Conservation (phyloP, 2,329 filamentous ascomycete genomes). For the Ascochyta fabae region DNA sequence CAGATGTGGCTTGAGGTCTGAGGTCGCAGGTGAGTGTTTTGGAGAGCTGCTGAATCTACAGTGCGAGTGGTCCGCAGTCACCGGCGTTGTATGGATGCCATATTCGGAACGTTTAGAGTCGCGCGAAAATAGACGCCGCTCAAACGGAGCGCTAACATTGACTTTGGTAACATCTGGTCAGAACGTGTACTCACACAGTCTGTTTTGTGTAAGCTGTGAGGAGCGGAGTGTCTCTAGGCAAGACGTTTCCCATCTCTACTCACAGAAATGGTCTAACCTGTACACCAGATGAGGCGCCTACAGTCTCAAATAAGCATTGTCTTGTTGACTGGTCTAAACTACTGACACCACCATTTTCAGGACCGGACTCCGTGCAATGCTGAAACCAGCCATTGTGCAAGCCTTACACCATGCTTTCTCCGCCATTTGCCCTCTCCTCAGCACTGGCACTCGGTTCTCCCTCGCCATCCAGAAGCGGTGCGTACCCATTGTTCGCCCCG, state of each 20-base stretch:
- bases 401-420: constrained; percentile 12
- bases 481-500: constrained; percentile 23
- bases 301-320: too few relatives aligned
- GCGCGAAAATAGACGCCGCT: not conserved
- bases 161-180: not conserved
- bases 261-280: too few relatives aligned
- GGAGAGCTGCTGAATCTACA: not conserved
- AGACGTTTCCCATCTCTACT: too few relatives aligned
- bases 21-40: not conserved
- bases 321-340: too few relatives aligned
- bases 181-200: too few relatives aligned
- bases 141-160: not conserved
- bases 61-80: not conserved
- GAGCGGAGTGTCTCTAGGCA: too few relatives aligned
- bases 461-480: constrained; percentile 26
- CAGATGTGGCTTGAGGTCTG: constrained; percentile 18
- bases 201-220: too few relatives aligned
- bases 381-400: not conserved
- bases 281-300: too few relatives aligned
- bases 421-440: constrained; percentile 11
- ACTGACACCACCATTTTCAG: too few relatives aligned
- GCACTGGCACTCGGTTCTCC: constrained; percentile 24
- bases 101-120: not conserved
- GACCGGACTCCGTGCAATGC: not conserved
- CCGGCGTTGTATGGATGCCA: not conserved